Evolutionary conservation across 2,329 filamentous ascomycete species (phyloP), one percentile per base, ranked within the genome.

Genomic region (Ustilaginoidea virens): DNA sequence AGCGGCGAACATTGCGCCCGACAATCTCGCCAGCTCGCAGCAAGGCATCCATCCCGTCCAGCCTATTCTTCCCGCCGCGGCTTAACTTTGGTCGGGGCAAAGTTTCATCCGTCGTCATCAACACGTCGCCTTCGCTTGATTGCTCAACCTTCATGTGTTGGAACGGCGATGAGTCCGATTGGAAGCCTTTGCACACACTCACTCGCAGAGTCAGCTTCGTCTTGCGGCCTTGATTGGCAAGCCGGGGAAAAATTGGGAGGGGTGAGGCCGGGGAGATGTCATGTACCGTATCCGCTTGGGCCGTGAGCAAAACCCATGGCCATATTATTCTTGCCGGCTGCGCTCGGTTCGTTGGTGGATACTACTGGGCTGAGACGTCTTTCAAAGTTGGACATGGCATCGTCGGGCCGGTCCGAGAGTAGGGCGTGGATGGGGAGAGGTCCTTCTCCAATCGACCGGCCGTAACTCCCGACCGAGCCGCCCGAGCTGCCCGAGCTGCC

Each of bases 21-120:
- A 74, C 65, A 35, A 74, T 66, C 39, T 74, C 69, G 18, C 69
- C 67, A 7, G 70, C 70, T 35, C 57, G 58, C 2, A 74, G 45
- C 8, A 75, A 49, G 5, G 69, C 69, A 34, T 58, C 69, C 50
- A 75, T 68, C 2, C 69, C 69, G 35, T 74, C 69, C 13, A 73
- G 47, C 4, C 44, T 44, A 7, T 33, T 26, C 26, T 41, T 49
- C 3, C 28, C 21, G 5, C 48, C 44, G 5, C 37, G 37, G 14
- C 27, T 18, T 15, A 14, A 12, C 11, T 11, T 29, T 28, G 11
- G 38, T 28, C 17, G 23, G 48, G 11, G 40, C 12, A 33, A 27
- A 5, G 39, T 33, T 27, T 44, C 38, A 27, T 41, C 37, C 10
- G 43, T 32, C 5, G 41, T 46, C 46, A 49, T 54, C 25, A 48